These are phyloP conservation scores for Boeremia lycopersici DNA, from an alignment of 2,329 filamentous ascomycete genomes.

Conservation along the genomic window DNA sequence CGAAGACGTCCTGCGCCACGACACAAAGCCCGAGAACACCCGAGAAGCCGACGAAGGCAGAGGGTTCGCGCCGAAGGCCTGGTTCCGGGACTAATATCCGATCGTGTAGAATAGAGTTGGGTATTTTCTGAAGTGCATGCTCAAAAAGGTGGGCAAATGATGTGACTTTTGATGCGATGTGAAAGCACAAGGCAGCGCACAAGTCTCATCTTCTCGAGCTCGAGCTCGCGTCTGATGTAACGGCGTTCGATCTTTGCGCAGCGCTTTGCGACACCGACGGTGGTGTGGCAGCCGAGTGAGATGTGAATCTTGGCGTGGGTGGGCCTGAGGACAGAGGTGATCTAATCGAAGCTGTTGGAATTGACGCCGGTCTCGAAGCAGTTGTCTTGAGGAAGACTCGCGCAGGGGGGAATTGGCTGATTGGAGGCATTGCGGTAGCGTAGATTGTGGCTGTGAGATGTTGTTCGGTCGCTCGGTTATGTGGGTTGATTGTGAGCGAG, in stretches of 20 bases:
- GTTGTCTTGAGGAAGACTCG: slow-evolving; percentile 33
- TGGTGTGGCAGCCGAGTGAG: slow-evolving; percentile 8
- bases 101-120: not conserved
- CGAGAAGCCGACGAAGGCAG: not conserved
- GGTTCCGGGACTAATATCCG: not conserved
- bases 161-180: not conserved
- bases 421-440: slow-evolving; percentile 29
- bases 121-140: not conserved
- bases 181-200: not conserved
- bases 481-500: not conserved
- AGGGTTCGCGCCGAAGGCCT: not conserved
- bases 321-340: slow-evolving; percentile 10
- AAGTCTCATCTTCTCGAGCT: slow-evolving; percentile 11
- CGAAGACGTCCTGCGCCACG: slow-evolving; percentile 8
- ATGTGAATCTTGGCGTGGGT: slow-evolving; percentile 14
- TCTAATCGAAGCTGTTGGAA: slow-evolving; percentile 10
- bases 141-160: not conserved
- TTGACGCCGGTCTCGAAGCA: slow-evolving; percentile 5
- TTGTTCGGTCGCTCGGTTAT: not conserved
- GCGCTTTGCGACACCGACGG: slow-evolving; percentile 6
- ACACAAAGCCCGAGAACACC: slow-evolving; percentile 1
- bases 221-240: not conserved
- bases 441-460: not conserved
- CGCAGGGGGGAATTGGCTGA: slow-evolving; percentile 38
- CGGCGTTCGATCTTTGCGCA: not conserved